Conservation (phyloP, 2,329 filamentous ascomycete genomes). For the Lecanosticta acicola region DNA sequence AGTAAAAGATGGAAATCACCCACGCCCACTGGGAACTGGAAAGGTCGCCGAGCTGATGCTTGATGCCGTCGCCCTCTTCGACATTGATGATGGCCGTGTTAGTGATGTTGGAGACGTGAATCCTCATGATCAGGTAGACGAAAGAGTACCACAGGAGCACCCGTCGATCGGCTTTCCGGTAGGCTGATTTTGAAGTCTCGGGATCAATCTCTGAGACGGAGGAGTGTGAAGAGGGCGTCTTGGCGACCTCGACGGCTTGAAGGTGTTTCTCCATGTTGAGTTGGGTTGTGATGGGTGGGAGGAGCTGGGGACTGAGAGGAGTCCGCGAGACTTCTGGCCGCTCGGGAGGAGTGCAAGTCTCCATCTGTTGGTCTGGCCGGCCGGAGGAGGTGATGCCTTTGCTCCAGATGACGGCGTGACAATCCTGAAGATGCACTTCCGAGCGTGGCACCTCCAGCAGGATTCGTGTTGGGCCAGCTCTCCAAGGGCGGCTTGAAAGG, state of each 20-base stretch:
- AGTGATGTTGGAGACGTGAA: constrained; percentile 31
- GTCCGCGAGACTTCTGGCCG: not conserved
- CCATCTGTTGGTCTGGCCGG: too few species aligned
- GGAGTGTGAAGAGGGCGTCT: not conserved
- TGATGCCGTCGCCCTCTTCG: constrained; percentile 31
- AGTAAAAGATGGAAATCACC: constrained; percentile 33
- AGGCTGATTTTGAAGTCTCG: constrained; percentile 15
- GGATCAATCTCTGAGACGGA: constrained; percentile 1
- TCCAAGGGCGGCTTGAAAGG: too few species aligned
- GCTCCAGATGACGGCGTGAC: not conserved
- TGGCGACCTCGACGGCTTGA: constrained; percentile 8
- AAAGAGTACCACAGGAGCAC: constrained; percentile 32
- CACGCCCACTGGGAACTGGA: constrained; percentile 32
- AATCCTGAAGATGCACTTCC: not conserved
- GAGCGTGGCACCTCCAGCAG: not conserved
- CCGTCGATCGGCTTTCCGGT: constrained; percentile 32
- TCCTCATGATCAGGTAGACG: constrained; percentile 30
- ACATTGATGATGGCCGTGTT: constrained; percentile 35
- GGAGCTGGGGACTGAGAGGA: not conserved
- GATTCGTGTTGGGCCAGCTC: too few species aligned
- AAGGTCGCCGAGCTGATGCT: constrained; percentile 31
- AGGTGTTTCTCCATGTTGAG: not conserved
- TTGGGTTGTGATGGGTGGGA: not conserved
- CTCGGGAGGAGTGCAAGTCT: too few species aligned
- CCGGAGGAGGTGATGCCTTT: not conserved